Conservation (phyloP, 2,329 filamentous ascomycete species). For the Trichoderma semiorbis region DNA sequence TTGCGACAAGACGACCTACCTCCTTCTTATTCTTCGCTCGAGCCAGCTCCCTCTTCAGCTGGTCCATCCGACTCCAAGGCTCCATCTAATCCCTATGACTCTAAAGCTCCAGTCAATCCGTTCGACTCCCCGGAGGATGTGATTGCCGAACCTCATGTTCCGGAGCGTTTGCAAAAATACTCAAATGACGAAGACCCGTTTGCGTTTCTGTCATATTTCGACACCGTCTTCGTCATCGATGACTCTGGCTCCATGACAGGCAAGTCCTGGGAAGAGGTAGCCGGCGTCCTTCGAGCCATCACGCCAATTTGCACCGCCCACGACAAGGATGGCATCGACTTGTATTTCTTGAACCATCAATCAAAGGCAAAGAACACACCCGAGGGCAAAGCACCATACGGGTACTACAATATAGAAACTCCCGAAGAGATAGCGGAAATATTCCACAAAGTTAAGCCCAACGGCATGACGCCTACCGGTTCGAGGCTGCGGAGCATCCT, state of each 20-base stretch:
- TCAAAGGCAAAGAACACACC: slow-evolving; percentile 37
- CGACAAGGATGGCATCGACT: slow-evolving; percentile 81
- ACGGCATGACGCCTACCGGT: slow-evolving; percentile 71
- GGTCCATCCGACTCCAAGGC: not conserved
- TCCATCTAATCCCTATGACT: not conserved
- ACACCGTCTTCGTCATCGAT: slow-evolving; percentile 88
- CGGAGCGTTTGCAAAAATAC: slow-evolving; percentile 30
- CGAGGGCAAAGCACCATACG: slow-evolving; percentile 41
- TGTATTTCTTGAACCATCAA: slow-evolving; percentile 82
- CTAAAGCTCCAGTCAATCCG: slow-evolving; percentile 16
- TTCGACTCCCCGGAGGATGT: not conserved
- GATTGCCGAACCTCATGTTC: not conserved
- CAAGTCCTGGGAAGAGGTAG: slow-evolving; percentile 71
- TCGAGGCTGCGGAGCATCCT: slow-evolving; percentile 68
- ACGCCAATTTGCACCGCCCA: slow-evolving; percentile 76
- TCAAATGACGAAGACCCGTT: slow-evolving; percentile 61
- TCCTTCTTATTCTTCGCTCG: not conserved
- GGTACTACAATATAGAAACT: slow-evolving; percentile 63
- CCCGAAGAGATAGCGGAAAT: slow-evolving; percentile 60
- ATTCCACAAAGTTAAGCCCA: slow-evolving; percentile 65
- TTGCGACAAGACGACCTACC: not conserved
- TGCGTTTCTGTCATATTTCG: slow-evolving; percentile 73
- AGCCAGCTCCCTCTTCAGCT: not conserved
- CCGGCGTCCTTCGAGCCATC: slow-evolving; percentile 66
- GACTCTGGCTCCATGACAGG: slow-evolving; percentile 87